Base-by-base conservation (phyloP, 768 basidiomycete genomes). In the Sarcodon sp. region DNA sequence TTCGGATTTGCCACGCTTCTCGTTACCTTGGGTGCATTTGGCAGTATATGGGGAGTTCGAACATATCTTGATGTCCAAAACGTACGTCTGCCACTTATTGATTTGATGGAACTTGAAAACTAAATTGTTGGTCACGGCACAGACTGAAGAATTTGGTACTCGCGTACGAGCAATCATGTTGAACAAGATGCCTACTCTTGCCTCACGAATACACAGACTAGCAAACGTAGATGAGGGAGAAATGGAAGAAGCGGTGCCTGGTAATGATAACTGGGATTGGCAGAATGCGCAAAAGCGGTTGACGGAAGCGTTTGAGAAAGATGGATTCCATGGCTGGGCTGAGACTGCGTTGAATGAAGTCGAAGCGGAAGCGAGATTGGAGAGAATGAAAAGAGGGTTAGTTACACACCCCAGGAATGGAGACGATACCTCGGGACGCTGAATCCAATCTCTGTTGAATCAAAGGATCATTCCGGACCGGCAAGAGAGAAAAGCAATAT, bases 1-100 rank as follows among this genome's bases (percentile, higher is more conserved):
- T 77, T 87, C 36, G 66, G 71, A 3, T 69, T 84, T 37, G 81
- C 84, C 4, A 86, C 84, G 0, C 56, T 72, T 8, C 55, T 82
- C 33, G 83, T 85, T 21, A 55, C 69, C 0, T 60, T 69, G 3
- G 66, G 72, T 21, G 80, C 73, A 0, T 59, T 66, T 5, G 64
- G 59, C 0, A 59, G 74, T 4, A 62, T 76, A 3, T 70, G 66
- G 55, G 70, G 72, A 1, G 67, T 83, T 31, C 73, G 77, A 60
- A 59, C 63, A 10, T 64, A 66, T 41, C 59, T 83, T 46, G 77
- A 75, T 33, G 74, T 83, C 1, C 57, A 69, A 53, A 66, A 78
- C 54, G 83, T 84, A 51, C 49, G 77, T 67, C 11, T 44, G 7
- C 10, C 39, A 45, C 50, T 43, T 8, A 12, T 15, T n/a, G 16